Evolutionary conservation across 2,329 filamentous ascomycete genomes (phyloP).

Genomic region (Colletotrichum chrysophilum): DNA sequence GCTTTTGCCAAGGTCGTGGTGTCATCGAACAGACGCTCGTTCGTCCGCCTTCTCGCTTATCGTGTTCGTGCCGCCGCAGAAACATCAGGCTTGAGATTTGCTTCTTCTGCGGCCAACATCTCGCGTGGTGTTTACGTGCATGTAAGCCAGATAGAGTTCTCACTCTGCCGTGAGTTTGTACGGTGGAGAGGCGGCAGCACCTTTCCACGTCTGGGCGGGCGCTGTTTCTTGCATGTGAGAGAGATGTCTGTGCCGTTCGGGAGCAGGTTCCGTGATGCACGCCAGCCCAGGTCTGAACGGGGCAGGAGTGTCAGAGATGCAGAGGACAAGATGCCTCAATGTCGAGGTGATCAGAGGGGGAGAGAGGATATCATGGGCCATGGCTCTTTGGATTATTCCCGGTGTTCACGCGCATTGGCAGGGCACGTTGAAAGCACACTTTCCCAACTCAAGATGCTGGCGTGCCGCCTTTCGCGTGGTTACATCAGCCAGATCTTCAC

Average conservation of each 20-base stretch:
- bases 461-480: neutral
- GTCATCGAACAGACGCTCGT: constrained; percentile 13
- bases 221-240: neutral
- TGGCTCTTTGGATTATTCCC: neutral
- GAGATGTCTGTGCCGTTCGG: neutral
- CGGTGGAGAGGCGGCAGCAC: neutral
- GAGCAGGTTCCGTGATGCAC: neutral
- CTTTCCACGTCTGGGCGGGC: neutral
- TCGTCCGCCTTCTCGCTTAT: neutral
- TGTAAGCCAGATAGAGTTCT: neutral
- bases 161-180: neutral
- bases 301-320: too few relatives aligned
- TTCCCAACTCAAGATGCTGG: neutral
- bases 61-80: neutral
- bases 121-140: neutral
- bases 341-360: too few relatives aligned
- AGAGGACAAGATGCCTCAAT: too few relatives aligned
- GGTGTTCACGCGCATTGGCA: neutral
- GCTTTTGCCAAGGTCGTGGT: neutral
- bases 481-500: neutral
- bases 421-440: too few relatives aligned
- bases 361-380: too few relatives aligned
- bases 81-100: constrained; percentile 5
- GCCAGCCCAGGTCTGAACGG: neutral
- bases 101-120: neutral